Percentiles rank a stretch among this genome's conserved stretches.
phyloP scores from a whole-genome alignment of 108 stramenopile species.

The Pseudonitzschia pungens region DNA sequence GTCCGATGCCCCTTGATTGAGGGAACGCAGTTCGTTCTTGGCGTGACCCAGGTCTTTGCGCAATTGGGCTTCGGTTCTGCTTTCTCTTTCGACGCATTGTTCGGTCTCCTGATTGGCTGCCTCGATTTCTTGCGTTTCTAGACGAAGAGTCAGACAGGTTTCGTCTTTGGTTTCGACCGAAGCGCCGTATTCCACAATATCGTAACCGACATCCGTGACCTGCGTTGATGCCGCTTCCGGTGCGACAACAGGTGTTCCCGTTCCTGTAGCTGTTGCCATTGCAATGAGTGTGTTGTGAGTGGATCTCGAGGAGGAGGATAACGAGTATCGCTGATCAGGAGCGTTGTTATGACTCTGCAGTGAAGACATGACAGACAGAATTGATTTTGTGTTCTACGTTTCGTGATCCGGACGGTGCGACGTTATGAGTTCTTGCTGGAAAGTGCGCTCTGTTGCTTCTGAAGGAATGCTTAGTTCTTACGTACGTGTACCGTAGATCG shows the following conservation, averaged over 20 bases:
- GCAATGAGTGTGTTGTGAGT: not conserved
- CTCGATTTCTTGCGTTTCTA: constrained; percentile 4
- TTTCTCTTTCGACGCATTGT: not conserved
- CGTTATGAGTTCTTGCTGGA: too few species aligned
- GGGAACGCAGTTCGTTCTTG: not conserved
- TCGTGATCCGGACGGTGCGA: not conserved
- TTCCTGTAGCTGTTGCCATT: not conserved
- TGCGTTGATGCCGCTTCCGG: not conserved
- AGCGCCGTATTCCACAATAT: constrained; percentile 9
- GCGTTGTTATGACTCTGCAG: not conserved
- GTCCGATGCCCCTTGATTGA: constrained; percentile 2
- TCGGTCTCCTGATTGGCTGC: not conserved
- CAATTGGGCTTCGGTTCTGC: not conserved
- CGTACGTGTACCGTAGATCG: not conserved
- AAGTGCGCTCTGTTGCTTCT: too few species aligned
- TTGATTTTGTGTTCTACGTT: not conserved
- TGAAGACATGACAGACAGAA: not conserved
- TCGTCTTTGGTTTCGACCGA: constrained; percentile 13
- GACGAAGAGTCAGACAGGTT: not conserved
- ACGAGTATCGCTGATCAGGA: not conserved
- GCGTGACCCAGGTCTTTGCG: constrained; percentile 12
- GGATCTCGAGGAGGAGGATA: not conserved
- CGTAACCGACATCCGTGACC: not conserved
- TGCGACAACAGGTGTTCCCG: not conserved
- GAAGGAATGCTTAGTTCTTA: too few species aligned